Evolutionary conservation across 306 rosid species (phyloP).

Genomic region (Dalbergia oliveri): DNA sequence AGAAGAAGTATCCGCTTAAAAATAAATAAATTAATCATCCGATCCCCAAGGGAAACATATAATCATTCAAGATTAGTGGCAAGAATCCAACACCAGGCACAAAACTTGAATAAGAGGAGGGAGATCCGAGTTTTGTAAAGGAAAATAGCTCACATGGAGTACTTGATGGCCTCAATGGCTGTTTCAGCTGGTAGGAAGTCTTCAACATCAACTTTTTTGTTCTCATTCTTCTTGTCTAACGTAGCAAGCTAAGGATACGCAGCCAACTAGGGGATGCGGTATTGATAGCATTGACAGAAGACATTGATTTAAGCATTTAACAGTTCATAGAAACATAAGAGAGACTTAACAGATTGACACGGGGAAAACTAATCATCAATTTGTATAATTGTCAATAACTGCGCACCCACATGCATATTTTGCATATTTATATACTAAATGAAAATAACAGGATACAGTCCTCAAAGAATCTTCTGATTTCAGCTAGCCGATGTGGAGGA

Average conservation of each 20-base stretch:
- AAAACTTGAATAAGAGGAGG: neutral
- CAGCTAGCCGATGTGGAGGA: conserved; percentile 97
- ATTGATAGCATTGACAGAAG: conserved; percentile 18
- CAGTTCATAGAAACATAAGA: neutral
- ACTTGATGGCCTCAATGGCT: conserved; percentile 82
- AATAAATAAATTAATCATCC: conserved; percentile 4
- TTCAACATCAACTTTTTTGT: conserved; percentile 92
- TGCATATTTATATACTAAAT: neutral
- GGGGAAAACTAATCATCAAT: conserved; percentile 6
- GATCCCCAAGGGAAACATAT: neutral
- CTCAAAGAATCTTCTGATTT: conserved; percentile 95
- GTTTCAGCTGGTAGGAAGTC: conserved; percentile 89
- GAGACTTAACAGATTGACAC: neutral
- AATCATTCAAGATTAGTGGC: conserved; percentile 15
- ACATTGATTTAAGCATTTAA: conserved; percentile 16
- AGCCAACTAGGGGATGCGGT: conserved; percentile 31
- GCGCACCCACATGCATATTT: neutral
- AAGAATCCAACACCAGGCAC: conserved; percentile 13
- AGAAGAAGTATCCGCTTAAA: conserved; percentile 24
- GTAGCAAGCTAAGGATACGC: conserved; percentile 57
- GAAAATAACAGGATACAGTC: conserved; percentile 82
- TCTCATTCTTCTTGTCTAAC: conserved; percentile 96
- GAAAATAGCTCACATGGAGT: conserved; percentile 79
- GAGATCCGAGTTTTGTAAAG: conserved; percentile 3
- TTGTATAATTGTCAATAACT: conserved; percentile 1